Evolutionary conservation across 148 eudicot species (phyloP), one percentile per base, ranked within the genome.

Genomic region (Fagopyrum tataricum): DNA sequence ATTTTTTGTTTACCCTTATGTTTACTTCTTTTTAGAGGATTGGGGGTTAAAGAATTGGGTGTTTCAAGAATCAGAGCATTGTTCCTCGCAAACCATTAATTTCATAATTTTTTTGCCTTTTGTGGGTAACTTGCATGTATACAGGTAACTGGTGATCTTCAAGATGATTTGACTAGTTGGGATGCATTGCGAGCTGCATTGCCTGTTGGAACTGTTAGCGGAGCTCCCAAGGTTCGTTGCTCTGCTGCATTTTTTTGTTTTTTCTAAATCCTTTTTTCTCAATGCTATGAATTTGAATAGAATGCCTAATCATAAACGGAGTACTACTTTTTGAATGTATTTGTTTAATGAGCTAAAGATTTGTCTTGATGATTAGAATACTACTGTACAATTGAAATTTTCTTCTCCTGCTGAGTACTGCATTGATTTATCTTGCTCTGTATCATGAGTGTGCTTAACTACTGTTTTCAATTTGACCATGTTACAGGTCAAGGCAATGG

Each of bases 181-280:
- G 99, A 96, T 81, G 99, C 83, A 77, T 79, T 96, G 61, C 94
- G 99, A 69, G 90, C 97, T 58, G 99, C 99, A 49, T 82, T 96
- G 83, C 99, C 99, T 66, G 97, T 96, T 77, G 99, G 99, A 75
- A 96, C 99, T 62, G 99, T 96, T 76, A 96, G 99, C 75, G 99
- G 99, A 68, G 99, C 99, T 24, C 99, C 99, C 74, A 96, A 96
- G 99, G 99, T 95, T 73, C 31, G 44, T 21, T 20, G 9, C 43
- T 72, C 59, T 69, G 49, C 43, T 44, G 6, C 37, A 23, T 20
- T 56, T 26, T n/a, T 51, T 48, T 39, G 31, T 13, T 44, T 26
- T 13, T 46, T 42, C 5, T 17, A 3, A 2, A 58, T 21, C 64
- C 15, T 23, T 8, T 58, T 9, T 23, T 21, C 10, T 58, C 37